Base-by-base conservation (phyloP, 169 alveolate genomes). In the Plasmodium blacklocki region DNA sequence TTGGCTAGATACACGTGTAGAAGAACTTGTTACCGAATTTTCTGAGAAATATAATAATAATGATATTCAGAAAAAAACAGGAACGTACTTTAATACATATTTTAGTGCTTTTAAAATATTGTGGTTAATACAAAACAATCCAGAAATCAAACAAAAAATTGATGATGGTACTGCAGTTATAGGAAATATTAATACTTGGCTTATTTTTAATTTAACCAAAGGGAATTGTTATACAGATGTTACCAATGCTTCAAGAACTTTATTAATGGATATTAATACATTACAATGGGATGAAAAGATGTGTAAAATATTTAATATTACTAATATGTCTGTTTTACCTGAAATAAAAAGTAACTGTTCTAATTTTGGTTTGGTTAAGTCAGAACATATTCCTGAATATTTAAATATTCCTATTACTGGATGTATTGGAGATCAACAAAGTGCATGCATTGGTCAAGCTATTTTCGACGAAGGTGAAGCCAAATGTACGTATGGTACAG, bases 401-500 rank as follows among this genome's bases (percentile, higher is more conserved):
- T 63, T 89, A 71, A 96, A 96, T 8, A 96, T 97, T 2, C 94
- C 95, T 14, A 96, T 98, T n/a, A 74, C 96, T 32, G 97, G 98
- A n/a, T 93, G 94, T 45, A 72, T 95, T 14, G 99, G 99, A 39
- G 99, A 97, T 86, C 97, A 97, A 72, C 96, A 97, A 88, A 96
- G 98, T 29, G 98, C 98, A 23, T 95, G 97, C 59, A 80, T 97
- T 21, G 99, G 99, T 0, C 99, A 97, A 54, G 95, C 93, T 29
- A 52, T 94, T 7, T 88, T 95, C n/a, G 93, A 94, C 43, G 91
- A 75, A 63, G 97, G 97, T 7, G 96, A 96, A 67, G 96, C 97
- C 0, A 98, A 98, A 80, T 95, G 96, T 75, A 98, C 99, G 0
- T 95, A 95, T 73, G 99, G 99, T n/a, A 97, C 98, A 47, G 99